phyloP scores from a whole-genome alignment of 1,284 basidiomycete genomes.

The Moesziomyces parantarcticus region DNA sequence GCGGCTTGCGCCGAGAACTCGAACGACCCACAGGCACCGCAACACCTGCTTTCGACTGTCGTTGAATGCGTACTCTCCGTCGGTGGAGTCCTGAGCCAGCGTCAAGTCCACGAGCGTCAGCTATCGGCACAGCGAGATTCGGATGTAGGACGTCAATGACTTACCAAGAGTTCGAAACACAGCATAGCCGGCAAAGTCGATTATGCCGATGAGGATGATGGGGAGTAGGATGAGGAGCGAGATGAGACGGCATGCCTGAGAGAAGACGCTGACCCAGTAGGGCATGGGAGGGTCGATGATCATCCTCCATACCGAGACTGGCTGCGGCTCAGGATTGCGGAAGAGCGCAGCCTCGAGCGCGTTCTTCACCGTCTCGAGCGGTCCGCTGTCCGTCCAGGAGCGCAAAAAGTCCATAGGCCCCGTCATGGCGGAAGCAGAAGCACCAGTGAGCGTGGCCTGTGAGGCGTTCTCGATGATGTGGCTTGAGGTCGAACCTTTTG shows the following conservation, averaged over 20 bases:
- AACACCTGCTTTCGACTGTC: slow-evolving; percentile 18
- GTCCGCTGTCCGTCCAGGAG: slow-evolving; percentile 10
- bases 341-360: slow-evolving; percentile 34
- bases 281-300: slow-evolving; percentile 46
- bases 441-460: not conserved
- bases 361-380: slow-evolving; percentile 2
- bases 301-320: slow-evolving; percentile 23
- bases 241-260: slow-evolving; percentile 37
- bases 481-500: no score
- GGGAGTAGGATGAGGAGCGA: slow-evolving; percentile 53
- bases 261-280: slow-evolving; percentile 26
- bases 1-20: slow-evolving; percentile 19
- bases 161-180: slow-evolving; percentile 60
- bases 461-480: no score
- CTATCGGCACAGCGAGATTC: not conserved
- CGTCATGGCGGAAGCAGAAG: slow-evolving; percentile 11
- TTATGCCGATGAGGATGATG: slow-evolving; percentile 43
- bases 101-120: not conserved
- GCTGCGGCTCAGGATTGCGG: slow-evolving; percentile 27
- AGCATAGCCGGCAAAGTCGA: slow-evolving; percentile 62
- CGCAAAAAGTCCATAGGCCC: slow-evolving; percentile 7
- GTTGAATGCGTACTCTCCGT: slow-evolving; percentile 49
- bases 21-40: slow-evolving; percentile 14
- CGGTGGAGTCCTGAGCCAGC: slow-evolving; percentile 42
- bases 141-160: slow-evolving; percentile 5